Conservation (phyloP, 2,329 filamentous ascomycete genomes). For the Botrytis medusae region DNA sequence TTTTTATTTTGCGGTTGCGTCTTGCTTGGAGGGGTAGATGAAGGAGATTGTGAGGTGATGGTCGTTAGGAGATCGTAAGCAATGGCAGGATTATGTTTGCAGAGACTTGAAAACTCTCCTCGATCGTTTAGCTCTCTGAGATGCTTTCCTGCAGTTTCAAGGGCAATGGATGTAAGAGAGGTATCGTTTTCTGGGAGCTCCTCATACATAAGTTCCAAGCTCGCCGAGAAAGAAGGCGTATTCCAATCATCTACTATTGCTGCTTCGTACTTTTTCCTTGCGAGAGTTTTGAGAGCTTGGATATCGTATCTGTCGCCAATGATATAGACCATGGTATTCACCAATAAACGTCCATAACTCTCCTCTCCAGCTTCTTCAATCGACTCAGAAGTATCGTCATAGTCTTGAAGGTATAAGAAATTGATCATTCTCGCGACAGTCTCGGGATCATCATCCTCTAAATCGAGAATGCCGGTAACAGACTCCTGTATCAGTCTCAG, state of each 20-base stretch:
- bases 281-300: constrained; percentile 17
- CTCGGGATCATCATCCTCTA: constrained; percentile 20
- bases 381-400: neutral
- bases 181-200: constrained; percentile 17
- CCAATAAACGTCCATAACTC: neutral
- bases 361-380: neutral
- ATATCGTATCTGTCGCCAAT: constrained; percentile 25
- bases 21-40: neutral
- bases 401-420: constrained; percentile 54
- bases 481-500: constrained; percentile 20
- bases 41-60: neutral
- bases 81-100: constrained; percentile 6
- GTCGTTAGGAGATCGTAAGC: constrained; percentile 17
- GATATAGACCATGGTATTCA: constrained; percentile 22
- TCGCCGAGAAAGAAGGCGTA: neutral
- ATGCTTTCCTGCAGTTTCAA: constrained; percentile 8
- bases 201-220: constrained; percentile 11
- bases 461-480: neutral
- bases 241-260: constrained; percentile 7
- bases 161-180: constrained; percentile 5
- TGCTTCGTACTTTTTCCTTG: constrained; percentile 18
- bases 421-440: constrained; percentile 22
- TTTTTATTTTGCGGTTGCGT: neutral
- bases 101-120: constrained; percentile 19
- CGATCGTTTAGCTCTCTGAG: neutral